Conservation (phyloP, 148 eudicot species). For the Arbutus unedo region DNA sequence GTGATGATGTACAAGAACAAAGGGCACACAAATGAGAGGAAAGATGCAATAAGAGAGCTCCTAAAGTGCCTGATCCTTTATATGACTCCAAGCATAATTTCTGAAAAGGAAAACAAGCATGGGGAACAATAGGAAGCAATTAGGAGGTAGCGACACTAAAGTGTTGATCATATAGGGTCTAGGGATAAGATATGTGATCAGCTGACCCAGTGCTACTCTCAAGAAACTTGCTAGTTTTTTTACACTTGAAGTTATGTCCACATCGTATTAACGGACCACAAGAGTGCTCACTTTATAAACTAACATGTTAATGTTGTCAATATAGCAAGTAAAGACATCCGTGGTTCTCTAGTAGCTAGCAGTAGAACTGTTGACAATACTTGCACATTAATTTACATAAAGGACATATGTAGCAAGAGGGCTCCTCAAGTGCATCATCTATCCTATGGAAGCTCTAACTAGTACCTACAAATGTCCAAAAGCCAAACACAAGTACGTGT, state of each 20-base stretch:
- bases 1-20: not conserved
- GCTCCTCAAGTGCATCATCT: not conserved
- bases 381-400: not conserved
- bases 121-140: not conserved
- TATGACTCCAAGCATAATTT: not conserved
- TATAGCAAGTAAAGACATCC: not conserved
- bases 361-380: not conserved
- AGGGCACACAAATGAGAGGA: not conserved
- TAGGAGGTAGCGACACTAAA: not conserved
- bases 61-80: not conserved
- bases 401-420: not conserved
- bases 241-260: not conserved
- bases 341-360: not conserved
- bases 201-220: not conserved
- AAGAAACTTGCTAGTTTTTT: not conserved
- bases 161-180: not conserved
- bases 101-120: not conserved
- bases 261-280: not conserved
- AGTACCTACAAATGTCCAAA: not conserved
- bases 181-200: not conserved
- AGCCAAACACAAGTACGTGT: not conserved
- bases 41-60: conserved; percentile 9
- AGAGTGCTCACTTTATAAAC: not conserved
- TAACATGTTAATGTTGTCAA: not conserved
- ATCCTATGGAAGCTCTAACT: not conserved